A percentile compares a stretch with the other conserved stretches of the same genome.
Conservation (phyloP, 1,284 basidiomycete genomes). For the Fomitopsis schrenkii region DNA sequence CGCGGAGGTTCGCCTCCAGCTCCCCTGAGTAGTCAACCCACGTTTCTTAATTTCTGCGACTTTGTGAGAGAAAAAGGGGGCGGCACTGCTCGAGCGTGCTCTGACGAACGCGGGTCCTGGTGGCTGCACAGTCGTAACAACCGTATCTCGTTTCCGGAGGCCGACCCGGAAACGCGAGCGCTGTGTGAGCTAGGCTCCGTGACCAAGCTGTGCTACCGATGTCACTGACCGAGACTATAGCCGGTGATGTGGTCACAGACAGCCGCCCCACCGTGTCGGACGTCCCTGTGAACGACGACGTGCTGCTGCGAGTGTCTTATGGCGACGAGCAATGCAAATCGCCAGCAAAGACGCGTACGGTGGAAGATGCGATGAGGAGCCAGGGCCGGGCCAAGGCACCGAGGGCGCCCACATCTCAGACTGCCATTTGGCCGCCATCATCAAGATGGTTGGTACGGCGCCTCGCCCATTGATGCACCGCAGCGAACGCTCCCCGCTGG, state of each 20-base stretch:
- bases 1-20: no score
- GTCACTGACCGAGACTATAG: not conserved
- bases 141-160: not conserved
- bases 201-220: not conserved
- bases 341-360: no score
- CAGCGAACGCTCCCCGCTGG: not conserved
- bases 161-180: not conserved
- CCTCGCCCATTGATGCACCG: conserved; percentile 3
- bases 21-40: no score
- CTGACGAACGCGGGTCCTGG: not conserved
- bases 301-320: not conserved
- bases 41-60: not conserved
- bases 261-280: not conserved
- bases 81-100: not conserved
- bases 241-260: not conserved
- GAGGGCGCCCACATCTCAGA: not conserved
- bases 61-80: not conserved
- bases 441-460: conserved; percentile 10
- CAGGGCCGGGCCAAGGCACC: not conserved
- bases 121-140: not conserved
- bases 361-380: no score
- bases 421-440: conserved; percentile 4
- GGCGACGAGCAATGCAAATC: no score
- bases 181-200: not conserved
- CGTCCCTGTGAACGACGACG: not conserved